phyloP scores from a whole-genome alignment of 1,284 basidiomycete genomes.

The Athelia sp. region DNA sequence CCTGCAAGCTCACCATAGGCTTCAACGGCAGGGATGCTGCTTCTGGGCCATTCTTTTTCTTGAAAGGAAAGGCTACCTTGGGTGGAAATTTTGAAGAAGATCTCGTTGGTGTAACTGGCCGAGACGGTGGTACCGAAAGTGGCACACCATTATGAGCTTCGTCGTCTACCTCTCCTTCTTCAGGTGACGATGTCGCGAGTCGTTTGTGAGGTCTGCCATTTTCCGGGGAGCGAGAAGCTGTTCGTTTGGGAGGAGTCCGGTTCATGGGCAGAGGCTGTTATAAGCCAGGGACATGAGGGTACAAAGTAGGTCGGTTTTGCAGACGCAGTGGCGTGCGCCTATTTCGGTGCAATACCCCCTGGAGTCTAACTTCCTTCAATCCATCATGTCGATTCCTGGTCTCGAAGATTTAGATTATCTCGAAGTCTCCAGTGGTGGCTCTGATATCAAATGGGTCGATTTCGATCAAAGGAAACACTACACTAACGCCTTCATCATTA shows the following conservation, averaged over 20 bases:
- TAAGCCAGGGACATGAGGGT: not conserved
- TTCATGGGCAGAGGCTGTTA: slow-evolving; percentile 12
- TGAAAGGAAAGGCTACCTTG: slow-evolving; percentile 71
- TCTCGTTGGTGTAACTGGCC: slow-evolving; percentile 9
- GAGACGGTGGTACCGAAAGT: slow-evolving; percentile 16
- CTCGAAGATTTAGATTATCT: not conserved
- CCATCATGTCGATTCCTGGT: not conserved
- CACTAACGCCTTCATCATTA: slow-evolving; percentile 31
- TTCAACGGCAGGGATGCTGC: slow-evolving; percentile 1
- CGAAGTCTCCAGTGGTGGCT: slow-evolving; percentile 16
- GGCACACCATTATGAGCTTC: slow-evolving; percentile 10
- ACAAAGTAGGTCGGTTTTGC: not conserved
- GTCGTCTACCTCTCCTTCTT: slow-evolving; percentile 45
- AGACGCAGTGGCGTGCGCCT: not conserved
- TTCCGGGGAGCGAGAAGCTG: slow-evolving; percentile 44
- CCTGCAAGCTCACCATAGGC: slow-evolving; percentile 6
- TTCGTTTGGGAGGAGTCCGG: slow-evolving; percentile 42
- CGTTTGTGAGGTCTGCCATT: slow-evolving; percentile 50
- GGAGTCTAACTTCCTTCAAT: not conserved
- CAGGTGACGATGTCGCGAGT: slow-evolving; percentile 55
- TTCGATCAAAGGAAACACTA: slow-evolving; percentile 21
- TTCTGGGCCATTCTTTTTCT: slow-evolving; percentile 39
- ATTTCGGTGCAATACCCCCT: not conserved
- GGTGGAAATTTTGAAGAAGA: slow-evolving; percentile 26
- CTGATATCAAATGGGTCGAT: slow-evolving; percentile 19